phyloP scores from a whole-genome alignment of 495 filamentous ascomycete genomes.

The Penicillium cinerascens region DNA sequence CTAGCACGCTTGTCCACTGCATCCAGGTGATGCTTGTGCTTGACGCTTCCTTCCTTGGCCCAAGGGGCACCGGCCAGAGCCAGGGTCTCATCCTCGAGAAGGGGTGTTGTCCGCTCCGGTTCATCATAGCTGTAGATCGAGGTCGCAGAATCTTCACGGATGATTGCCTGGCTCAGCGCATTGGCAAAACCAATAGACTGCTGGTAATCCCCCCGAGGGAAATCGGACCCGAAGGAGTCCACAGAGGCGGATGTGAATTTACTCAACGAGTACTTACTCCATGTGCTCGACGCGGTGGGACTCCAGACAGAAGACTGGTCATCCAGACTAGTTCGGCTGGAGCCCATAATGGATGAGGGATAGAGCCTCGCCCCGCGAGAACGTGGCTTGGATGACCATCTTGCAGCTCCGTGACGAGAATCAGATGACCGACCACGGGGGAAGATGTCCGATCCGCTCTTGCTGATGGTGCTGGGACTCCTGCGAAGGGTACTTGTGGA shows the following conservation, averaged over 20 bases:
- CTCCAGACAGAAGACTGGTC: constrained; percentile 90
- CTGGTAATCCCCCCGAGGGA: constrained; percentile 79
- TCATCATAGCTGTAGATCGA: constrained; percentile 49
- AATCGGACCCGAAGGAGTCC: constrained; percentile 78
- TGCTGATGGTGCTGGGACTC: constrained; percentile 86
- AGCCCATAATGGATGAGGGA: constrained; percentile 75
- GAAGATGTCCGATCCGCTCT: constrained; percentile 72
- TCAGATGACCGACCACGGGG: constrained; percentile 72
- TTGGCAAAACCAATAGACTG: constrained; percentile 98
- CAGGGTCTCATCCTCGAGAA: constrained; percentile 87
- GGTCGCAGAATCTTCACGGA: constrained; percentile 76
- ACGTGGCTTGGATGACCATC: constrained; percentile 82
- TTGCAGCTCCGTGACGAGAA: constrained; percentile 57
- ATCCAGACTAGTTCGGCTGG: constrained; percentile 89
- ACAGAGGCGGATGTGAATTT: constrained; percentile 89
- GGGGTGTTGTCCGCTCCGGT: constrained; percentile 55
- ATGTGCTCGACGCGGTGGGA: constrained; percentile 81
- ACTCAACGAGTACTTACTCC: constrained; percentile 91
- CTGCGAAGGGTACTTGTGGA: constrained; percentile 64
- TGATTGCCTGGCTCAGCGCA: constrained; percentile 93
- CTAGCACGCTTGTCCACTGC: constrained; percentile 84
- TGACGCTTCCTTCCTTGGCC: constrained; percentile 94
- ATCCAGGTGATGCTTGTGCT: constrained; percentile 95
- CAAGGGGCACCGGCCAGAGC: constrained; percentile 90
- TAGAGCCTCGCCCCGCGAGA: constrained; percentile 73